Base-by-base conservation (phyloP, 2,329 filamentous ascomycete genomes). In the Pseudogymnoascus sp. region DNA sequence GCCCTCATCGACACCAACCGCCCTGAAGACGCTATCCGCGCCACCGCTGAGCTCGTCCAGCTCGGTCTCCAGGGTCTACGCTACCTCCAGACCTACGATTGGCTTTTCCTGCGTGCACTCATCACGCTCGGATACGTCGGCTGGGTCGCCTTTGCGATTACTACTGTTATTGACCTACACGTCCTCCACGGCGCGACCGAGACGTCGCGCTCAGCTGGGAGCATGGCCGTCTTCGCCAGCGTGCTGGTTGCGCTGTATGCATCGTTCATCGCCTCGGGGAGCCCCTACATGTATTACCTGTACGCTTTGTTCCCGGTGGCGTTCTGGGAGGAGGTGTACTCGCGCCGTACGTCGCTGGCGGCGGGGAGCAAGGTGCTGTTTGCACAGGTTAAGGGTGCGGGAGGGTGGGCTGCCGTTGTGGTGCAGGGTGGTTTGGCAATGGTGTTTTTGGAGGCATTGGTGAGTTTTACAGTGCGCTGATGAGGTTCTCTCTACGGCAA, bases 21-120 rank as follows among this genome's bases (percentile, higher is more conserved):
- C 50, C 86, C 86, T 65, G 85, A 93, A 61, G 83, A 90, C 67
- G 90, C 93, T 1, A 96, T 97, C 67, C 78, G 84, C 62, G 83
- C 89, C 68, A 91, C 90, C 1, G 85, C 88, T 41, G 82, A 85
- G 28, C 79, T 99, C 12, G 89, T 97, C 63, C 82, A 88, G 62
- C 76, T 90, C 58, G 88, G 85, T 1, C 80, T 99, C 1, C 83
- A 91, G 64, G 94, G 94, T 6, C 77, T 99, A 63, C 84, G 94
- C 58, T 99, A 99, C 72, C 81, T 99, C 25, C 94, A 99, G 74
- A 99, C 92, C 0, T 99, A 99, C 69, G 94, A 99, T 76, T 99
- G 94, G 94, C 80, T 99, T 2, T 99, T 99, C 75, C 77, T 99
- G 35, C 83, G 94, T 63, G 88, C 90, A 1, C 79, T 99, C 58